Percentiles rank a stretch among this genome's conserved stretches.
Evolutionary conservation across 768 basidiomycete species (phyloP).

Genomic region (Boletus sp.): DNA sequence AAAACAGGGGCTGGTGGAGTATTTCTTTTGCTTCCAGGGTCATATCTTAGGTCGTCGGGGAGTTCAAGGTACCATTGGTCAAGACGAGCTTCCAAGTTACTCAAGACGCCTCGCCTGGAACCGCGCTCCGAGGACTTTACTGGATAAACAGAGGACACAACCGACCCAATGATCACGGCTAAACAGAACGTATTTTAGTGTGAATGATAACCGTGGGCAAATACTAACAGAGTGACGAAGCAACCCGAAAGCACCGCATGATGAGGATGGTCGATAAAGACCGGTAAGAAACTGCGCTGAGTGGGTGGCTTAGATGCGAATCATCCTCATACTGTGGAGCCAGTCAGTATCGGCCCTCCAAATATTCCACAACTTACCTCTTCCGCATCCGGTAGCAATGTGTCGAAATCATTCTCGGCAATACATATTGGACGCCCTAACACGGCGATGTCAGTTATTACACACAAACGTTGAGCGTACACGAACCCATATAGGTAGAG

Average conservation of each 20-base stretch:
- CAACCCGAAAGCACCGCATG: constrained; percentile 55
- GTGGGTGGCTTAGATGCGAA: constrained; percentile 48
- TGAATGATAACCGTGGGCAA: constrained; percentile 1
- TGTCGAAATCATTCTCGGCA: constrained; percentile 67
- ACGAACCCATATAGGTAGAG: constrained; percentile 68
- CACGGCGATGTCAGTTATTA: constrained; percentile 9
- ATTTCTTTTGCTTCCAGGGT: constrained; percentile 49
- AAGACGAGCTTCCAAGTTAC: constrained; percentile 58
- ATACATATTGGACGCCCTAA: constrained; percentile 67
- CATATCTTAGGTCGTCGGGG: constrained; percentile 60
- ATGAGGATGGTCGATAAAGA: constrained; percentile 40
- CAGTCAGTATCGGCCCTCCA: constrained; percentile 6
- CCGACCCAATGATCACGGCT: constrained; percentile 67
- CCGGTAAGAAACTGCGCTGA: constrained; percentile 38
- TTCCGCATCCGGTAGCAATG: constrained; percentile 53
- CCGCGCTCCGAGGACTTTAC: constrained; percentile 48
- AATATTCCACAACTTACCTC: constrained; percentile 37
- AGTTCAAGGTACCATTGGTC: constrained; percentile 74
- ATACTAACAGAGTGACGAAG: constrained; percentile 55
- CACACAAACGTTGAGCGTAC: neutral
- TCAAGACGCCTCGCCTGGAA: constrained; percentile 48
- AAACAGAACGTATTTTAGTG: constrained; percentile 1
- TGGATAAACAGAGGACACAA: constrained; percentile 68
- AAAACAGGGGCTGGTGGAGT: constrained; percentile 64
- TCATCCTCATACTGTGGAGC: constrained; percentile 54